Evolutionary conservation across 371 early-diverging fungal species (phyloP).

Genomic region (Mortierella sp.): DNA sequence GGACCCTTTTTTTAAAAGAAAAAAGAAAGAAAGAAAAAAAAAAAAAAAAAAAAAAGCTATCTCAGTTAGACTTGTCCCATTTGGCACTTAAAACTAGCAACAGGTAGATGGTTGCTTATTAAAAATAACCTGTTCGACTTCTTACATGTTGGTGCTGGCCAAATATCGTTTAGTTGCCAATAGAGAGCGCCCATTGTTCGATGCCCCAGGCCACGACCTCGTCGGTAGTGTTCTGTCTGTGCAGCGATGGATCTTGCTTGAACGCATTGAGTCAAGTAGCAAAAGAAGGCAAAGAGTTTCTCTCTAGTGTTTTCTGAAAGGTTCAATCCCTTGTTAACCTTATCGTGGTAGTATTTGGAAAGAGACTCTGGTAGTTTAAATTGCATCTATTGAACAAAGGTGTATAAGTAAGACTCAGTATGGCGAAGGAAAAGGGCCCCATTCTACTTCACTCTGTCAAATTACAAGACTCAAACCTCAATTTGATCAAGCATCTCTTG

Average conservation of each 20-base stretch:
- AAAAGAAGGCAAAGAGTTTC: constrained; percentile 25
- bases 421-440: no score
- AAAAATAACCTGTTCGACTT: no score
- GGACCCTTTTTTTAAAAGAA: constrained; percentile 25
- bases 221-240: constrained; percentile 43
- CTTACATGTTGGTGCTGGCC: constrained; percentile 50
- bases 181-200: constrained; percentile 49
- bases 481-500: constrained; percentile 44
- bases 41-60: neutral
- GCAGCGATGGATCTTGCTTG: constrained; percentile 37
- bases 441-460: no score
- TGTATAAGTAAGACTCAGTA: no score
- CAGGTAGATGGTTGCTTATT: no score
- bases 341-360: constrained; percentile 17
- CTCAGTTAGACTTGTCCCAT: no score
- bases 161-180: constrained; percentile 52
- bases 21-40: neutral
- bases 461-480: constrained; percentile 11
- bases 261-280: constrained; percentile 37
- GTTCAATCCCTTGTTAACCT: neutral
- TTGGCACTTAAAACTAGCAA: no score
- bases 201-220: constrained; percentile 12
- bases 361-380: constrained; percentile 19
- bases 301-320: constrained; percentile 7
- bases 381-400: constrained; percentile 15